phyloP scores from a whole-genome alignment of 2,329 filamentous ascomycete genomes.

The Pleoardoris graminearum region DNA sequence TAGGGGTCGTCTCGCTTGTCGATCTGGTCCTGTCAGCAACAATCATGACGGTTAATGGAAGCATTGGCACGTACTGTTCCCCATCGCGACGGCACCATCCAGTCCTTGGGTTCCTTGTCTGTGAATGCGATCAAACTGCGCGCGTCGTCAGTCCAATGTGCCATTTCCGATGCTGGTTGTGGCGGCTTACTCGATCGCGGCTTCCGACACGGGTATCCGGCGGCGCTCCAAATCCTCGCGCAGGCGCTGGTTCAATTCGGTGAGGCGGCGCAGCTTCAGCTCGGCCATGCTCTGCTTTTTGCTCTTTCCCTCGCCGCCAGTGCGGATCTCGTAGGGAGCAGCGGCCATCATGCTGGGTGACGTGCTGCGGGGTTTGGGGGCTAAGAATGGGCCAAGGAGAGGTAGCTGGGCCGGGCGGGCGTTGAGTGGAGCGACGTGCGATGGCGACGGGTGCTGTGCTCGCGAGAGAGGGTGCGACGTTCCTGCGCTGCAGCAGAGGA shows the following conservation, averaged over 20 bases:
- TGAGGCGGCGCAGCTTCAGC: constrained; percentile 92
- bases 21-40: constrained; percentile 58
- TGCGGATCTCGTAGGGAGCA: constrained; percentile 66
- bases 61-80: constrained; percentile 64
- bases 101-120: constrained; percentile 90
- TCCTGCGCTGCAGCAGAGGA: constrained; percentile 27
- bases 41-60: not conserved
- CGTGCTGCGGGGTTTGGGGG: constrained; percentile 11
- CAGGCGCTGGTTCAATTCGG: constrained; percentile 93
- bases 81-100: constrained; percentile 98
- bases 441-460: constrained; percentile 22
- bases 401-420: constrained; percentile 20
- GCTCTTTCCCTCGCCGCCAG: constrained; percentile 71
- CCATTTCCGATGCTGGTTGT: not conserved
- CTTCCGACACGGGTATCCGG: constrained; percentile 93
- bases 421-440: constrained; percentile 26
- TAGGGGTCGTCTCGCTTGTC: constrained; percentile 98
- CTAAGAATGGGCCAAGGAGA: constrained; percentile 13
- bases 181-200: constrained; percentile 61
- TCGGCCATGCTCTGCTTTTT: constrained; percentile 99
- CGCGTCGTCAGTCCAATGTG: constrained; percentile 25
- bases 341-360: constrained; percentile 57
- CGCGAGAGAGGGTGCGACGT: constrained; percentile 38
- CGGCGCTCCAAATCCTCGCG: constrained; percentile 95
- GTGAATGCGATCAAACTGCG: constrained; percentile 94